Conservation (phyloP, 305 asterid genomes). For the Fraxinus xanthoxyloides region DNA sequence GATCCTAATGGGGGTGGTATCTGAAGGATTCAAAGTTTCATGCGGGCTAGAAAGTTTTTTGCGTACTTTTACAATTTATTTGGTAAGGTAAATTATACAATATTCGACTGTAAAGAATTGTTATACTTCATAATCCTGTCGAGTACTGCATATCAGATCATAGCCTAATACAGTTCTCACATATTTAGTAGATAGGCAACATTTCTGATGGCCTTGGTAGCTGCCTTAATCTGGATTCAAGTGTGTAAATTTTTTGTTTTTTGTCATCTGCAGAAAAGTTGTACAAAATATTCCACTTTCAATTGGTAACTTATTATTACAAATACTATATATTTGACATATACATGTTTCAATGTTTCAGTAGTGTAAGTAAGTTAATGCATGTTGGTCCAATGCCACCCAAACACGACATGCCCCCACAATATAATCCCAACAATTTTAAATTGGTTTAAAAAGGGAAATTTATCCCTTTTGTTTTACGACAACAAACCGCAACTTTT, state of each 20-base stretch:
- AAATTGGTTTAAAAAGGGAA: neutral
- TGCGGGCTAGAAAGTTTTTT: neutral
- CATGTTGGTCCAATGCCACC: neutral
- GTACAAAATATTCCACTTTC: conserved; percentile 45
- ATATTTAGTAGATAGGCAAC: conserved; percentile 3
- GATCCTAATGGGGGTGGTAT: conserved; percentile 41
- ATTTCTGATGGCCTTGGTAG: conserved; percentile 3
- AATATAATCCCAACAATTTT: neutral
- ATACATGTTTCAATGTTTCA: neutral
- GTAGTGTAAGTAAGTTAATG: neutral
- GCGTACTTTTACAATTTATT: neutral
- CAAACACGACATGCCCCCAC: neutral
- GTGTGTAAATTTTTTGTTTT: conserved; percentile 42
- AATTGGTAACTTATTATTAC: neutral
- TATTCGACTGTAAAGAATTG: neutral
- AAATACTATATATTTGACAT: neutral
- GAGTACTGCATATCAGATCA: neutral
- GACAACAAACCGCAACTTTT: neutral
- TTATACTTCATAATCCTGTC: neutral
- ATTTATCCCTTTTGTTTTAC: neutral
- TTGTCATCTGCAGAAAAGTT: conserved; percentile 33
- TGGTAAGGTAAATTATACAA: neutral
- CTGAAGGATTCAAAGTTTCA: conserved; percentile 38
- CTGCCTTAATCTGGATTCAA: neutral
- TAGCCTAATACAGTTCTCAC: neutral